Evolutionary conservation across 192 early-diverging fungal genomes (phyloP), one percentile per base, ranked within the genome.

Genomic region (Haplosporangium gracile): DNA sequence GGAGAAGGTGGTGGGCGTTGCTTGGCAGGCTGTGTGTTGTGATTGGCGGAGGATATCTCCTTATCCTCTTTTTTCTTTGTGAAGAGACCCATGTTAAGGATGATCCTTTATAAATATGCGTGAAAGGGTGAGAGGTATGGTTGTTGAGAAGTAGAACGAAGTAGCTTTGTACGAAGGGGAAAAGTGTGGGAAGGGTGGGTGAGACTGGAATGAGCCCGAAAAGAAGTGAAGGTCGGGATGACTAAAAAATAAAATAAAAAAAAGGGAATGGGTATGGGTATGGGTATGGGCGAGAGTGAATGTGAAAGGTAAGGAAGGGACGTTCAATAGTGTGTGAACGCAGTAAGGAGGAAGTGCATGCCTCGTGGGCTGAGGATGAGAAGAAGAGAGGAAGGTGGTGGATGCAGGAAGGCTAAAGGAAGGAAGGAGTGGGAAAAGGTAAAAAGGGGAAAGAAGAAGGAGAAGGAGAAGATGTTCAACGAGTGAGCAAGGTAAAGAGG

Each of bases 11-110:
- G 78, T 24, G 84, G 84, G 36, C 84, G 84, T 24, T 85, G 83
- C 78, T 84, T 72, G 5, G 49, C 39, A n/a, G 53, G 75, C 2
- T 39, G 72, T 26, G 24, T 24, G 13, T 72, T 74, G 57, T 32
- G 72, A 39, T 63, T 49, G 18, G 26, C 10, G n/a, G 42, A 38
- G 16, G 68, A 49, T n/a, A 70, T 26, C 49, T 53, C 40, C 34
- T 74, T 70, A 32, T 85, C 83, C 68, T 85, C 83, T 26, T 85
- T 85, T 49, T 85, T 85, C 78, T 85, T 85, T 15, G 26, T 73
- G 68, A 85, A 85, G 38, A 85, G 74, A 42, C 78, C 78, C 73
- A 81, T 81, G 36, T 65, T 65, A 29, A 32, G 26, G 26, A 65
- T 15, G 26, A 11, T 26, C 26, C 29, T 32, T 65, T 60, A 60